Conservation (phyloP, 1,284 basidiomycete genomes). For the Boletellus deceptivus region DNA sequence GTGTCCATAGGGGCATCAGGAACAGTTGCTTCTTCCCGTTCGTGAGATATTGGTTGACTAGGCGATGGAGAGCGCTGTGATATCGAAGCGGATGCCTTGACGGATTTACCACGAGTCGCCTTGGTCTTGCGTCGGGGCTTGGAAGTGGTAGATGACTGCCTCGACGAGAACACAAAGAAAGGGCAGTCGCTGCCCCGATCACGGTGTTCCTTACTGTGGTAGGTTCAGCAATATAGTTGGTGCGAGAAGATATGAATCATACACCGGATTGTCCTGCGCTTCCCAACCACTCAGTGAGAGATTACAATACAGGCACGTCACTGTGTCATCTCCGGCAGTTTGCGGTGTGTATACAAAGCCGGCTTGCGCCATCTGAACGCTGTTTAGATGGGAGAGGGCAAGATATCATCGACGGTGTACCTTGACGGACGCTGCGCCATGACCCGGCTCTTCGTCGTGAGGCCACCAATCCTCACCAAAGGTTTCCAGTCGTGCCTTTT, state of each 20-base stretch:
- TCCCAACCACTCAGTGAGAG: constrained; percentile 80
- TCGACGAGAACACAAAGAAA: constrained; percentile 42
- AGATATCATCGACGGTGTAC: constrained; percentile 38
- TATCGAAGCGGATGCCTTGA: constrained; percentile 14
- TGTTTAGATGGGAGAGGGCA: constrained; percentile 3
- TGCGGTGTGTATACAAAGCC: constrained; percentile 78
- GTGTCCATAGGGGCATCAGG: constrained; percentile 2
- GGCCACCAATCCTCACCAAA: constrained; percentile 69
- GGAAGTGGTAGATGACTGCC: constrained; percentile 13
- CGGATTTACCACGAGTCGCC: constrained; percentile 21
- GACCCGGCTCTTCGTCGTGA: constrained; percentile 61
- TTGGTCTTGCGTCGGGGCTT: constrained; percentile 26
- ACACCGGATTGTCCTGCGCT: constrained; percentile 76
- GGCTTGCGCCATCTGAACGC: constrained; percentile 71
- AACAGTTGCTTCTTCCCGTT: background rate
- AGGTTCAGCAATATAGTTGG: constrained; percentile 10
- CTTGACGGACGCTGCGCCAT: constrained; percentile 68
- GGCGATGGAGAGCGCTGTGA: constrained; percentile 19
- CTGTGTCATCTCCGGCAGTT: constrained; percentile 64
- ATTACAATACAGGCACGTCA: constrained; percentile 76
- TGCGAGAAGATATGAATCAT: constrained; percentile 22
- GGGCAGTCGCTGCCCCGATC: constrained; percentile 58
- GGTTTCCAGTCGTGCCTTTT: constrained; percentile 66
- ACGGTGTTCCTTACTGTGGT: constrained; percentile 60
- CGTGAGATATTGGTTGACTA: background rate